A percentile compares a stretch with the other conserved stretches of the same genome.
Conservation (phyloP, 257 asterid species). For the Craterostigma plantagineum region DNA sequence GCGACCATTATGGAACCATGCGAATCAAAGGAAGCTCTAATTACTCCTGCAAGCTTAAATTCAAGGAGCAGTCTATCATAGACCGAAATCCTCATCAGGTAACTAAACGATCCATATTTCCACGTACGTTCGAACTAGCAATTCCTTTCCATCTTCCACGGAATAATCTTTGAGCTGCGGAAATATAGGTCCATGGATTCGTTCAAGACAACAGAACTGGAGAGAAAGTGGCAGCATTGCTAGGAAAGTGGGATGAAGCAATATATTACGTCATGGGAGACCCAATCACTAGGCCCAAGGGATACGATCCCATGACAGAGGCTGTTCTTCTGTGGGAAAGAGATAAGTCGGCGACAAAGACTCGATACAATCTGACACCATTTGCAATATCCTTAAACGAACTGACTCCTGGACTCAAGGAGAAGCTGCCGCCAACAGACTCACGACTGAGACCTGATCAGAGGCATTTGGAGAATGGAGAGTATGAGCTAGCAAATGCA, state of each 20-base stretch:
- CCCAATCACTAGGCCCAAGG: constrained; percentile 81
- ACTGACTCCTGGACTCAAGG: constrained; percentile 55
- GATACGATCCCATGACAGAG: constrained; percentile 93
- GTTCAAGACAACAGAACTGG: constrained; percentile 95
- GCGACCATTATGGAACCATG: constrained; percentile 97
- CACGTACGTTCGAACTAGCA: no score
- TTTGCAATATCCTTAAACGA: constrained; percentile 88
- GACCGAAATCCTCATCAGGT: constrained; percentile 99
- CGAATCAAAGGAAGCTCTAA: constrained; percentile 87
- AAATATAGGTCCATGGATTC: constrained; percentile 74
- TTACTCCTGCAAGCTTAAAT: constrained; percentile 93
- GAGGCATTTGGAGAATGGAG: constrained; percentile 91
- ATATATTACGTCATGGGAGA: constrained; percentile 94
- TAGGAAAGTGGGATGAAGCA: constrained; percentile 98
- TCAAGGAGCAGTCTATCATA: constrained; percentile 97
- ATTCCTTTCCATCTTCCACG: constrained; percentile 2
- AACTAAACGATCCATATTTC: background rate
- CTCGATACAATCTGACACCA: constrained; percentile 90
- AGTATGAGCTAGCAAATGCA: constrained; percentile 78
- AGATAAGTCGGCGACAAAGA: constrained; percentile 51
- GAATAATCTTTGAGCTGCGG: background rate
- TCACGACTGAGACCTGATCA: constrained; percentile 95
- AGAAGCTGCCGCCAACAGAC: constrained; percentile 85
- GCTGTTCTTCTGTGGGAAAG: constrained; percentile 95
- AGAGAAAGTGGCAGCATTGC: constrained; percentile 80